These are phyloP conservation scores for Neophaeococcomyces mojaviensis DNA, from an alignment of 2,329 filamentous ascomycete species.

Conservation along the genomic window DNA sequence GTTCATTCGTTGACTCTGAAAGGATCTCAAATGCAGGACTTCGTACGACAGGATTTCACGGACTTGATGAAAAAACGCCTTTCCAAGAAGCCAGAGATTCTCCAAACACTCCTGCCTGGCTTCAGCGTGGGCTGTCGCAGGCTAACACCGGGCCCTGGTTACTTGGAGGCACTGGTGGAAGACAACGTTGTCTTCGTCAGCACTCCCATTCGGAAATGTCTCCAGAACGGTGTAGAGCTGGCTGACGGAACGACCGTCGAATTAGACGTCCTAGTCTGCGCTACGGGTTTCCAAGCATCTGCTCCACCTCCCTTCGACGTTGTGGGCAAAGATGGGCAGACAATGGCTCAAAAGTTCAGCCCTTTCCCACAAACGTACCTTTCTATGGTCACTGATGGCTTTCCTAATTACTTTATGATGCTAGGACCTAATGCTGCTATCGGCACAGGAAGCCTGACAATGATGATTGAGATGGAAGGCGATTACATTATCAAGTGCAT, in stretches of 20 bases:
- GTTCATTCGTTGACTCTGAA: too few species aligned
- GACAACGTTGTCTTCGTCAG: slow-evolving; percentile 21
- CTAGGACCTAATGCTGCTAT: slow-evolving; percentile 26
- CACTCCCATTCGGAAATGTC: slow-evolving; percentile 12
- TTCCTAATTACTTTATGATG: slow-evolving; percentile 29
- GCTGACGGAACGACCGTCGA: slow-evolving; percentile 27
- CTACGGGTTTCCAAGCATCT: slow-evolving; percentile 30
- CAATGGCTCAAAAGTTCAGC: slow-evolving; percentile 24
- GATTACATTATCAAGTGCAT: slow-evolving; percentile 14
- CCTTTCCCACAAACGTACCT: slow-evolving; percentile 31
- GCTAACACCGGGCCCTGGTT: slow-evolving; percentile 18
- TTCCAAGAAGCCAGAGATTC: slow-evolving; percentile 11
- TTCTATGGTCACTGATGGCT: slow-evolving; percentile 25
- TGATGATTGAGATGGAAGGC: slow-evolving; percentile 10
- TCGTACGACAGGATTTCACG: not conserved
- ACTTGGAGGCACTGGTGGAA: slow-evolving; percentile 22
- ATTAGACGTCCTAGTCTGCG: slow-evolving; percentile 29
- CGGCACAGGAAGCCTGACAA: slow-evolving; percentile 19
- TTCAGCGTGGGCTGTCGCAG: slow-evolving; percentile 10
- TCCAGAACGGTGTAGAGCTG: slow-evolving; percentile 23
- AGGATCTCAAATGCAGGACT: too few species aligned
- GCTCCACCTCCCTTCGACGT: slow-evolving; percentile 29
- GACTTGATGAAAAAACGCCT: slow-evolving; percentile 6
- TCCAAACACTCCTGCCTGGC: slow-evolving; percentile 18
- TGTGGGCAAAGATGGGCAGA: slow-evolving; percentile 23